Base-by-base conservation (phyloP, 768 basidiomycete species). In the Lenzites betulinus region DNA sequence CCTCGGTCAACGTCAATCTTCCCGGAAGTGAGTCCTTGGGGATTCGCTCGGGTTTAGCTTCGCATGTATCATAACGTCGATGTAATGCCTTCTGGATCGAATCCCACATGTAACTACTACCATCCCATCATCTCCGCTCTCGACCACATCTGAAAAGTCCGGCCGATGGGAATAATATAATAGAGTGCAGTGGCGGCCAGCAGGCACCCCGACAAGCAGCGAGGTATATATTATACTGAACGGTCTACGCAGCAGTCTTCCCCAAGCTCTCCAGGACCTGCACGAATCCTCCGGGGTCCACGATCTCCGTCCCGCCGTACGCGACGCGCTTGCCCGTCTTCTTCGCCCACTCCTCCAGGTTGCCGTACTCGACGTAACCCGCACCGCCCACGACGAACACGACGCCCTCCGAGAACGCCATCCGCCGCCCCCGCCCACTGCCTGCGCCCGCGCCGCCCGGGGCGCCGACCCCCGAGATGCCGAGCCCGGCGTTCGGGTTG, bases 371-470 rank as follows among this genome's bases (percentile, higher is more conserved):
- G 52, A 98, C 94, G 69, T 98, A 96, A 16, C 95, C 91, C 4
- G 95, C 97, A 1, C 97, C 97, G 8, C 97, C 97, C 2, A 99
- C 95, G 30, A 98, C 79, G 66, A 99, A 99, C 3, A 99, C 89
- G 69, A 92, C 85, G 15, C 92, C 88, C 62, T 98, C 96, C 3
- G 81, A 77, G 72, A 95, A 98, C 16, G 90, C 87, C 91, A 88
- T 92, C 44, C 81, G 79, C 63, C 73, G 73, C 20, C 76, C 74
- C 62, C 79, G 79, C n/a, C 75, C 78, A 51, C 64, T 72, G 5
- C 65, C 68, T 15, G 62, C 70, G 9, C 64, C 72, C 2, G 69
- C 72, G n/a, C 73, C 64, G 22, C 68, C 68, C 0, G 71, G 64
- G 5, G 69, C 64, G 46, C 72, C 81, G 63, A 72, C 61, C 18